Conservation (phyloP, 495 filamentous ascomycete species). For the Physcia stellaris region DNA sequence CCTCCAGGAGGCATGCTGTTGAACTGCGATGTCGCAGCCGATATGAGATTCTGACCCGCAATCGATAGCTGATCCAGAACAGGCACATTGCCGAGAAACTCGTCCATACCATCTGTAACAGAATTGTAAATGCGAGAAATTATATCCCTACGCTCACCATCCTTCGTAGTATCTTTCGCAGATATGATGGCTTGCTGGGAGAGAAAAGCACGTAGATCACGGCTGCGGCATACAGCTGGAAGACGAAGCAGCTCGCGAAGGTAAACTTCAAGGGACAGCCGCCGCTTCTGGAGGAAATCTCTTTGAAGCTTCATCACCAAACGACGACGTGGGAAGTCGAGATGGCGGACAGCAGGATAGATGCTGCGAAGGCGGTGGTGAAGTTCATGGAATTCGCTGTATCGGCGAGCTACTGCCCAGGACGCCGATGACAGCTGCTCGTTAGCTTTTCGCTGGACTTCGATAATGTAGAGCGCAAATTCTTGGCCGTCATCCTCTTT, state of each 20-base stretch:
- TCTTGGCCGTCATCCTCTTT: constrained; percentile 87
- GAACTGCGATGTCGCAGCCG: constrained; percentile 70
- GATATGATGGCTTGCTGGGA: constrained; percentile 68
- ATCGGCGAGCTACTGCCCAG: constrained; percentile 69
- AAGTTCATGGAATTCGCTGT: constrained; percentile 94
- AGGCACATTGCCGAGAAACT: constrained; percentile 88
- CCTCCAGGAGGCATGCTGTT: constrained; percentile 34
- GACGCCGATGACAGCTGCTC: constrained; percentile 78
- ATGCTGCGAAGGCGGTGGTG: constrained; percentile 74
- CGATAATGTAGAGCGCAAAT: constrained; percentile 84
- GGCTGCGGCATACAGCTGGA: constrained; percentile 86
- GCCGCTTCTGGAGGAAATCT: constrained; percentile 85
- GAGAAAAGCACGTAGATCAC: constrained; percentile 84
- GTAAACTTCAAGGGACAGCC: constrained; percentile 71
- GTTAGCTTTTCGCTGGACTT: constrained; percentile 78
- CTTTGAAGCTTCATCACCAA: constrained; percentile 93
- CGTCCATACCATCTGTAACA: constrained; percentile 95
- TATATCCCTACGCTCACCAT: constrained; percentile 67
- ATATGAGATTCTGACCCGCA: constrained; percentile 84
- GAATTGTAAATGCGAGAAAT: constrained; percentile 92
- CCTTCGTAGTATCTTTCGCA: constrained; percentile 23
- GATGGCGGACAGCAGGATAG: constrained; percentile 72
- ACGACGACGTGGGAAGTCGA: constrained; percentile 84
- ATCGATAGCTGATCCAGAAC: constrained; percentile 89
- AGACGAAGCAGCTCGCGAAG: constrained; percentile 69